phyloP scores from a whole-genome alignment of 768 basidiomycete genomes.

The Chalciporus pseudorubinellus region DNA sequence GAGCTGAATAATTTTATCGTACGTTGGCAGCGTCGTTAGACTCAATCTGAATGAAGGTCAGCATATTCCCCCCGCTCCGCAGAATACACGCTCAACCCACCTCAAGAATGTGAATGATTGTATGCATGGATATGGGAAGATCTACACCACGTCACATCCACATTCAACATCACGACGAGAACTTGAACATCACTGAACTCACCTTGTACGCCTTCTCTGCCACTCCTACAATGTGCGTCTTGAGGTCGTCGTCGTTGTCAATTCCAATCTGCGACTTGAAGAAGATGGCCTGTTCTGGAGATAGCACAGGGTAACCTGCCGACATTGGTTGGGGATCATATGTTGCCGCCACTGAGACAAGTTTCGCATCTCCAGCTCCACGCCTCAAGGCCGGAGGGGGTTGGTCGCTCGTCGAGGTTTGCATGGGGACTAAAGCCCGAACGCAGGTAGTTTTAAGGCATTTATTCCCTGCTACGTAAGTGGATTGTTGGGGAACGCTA shows the following conservation, averaged over 20 bases:
- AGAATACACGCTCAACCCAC: conserved; percentile 3
- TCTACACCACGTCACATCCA: conserved; percentile 9
- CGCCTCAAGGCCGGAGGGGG: too few species aligned
- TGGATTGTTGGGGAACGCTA: too few species aligned
- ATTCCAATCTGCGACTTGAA: conserved; percentile 32
- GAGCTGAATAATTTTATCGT: conserved; percentile 32
- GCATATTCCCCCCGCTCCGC: neutral
- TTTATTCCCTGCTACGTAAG: too few species aligned
- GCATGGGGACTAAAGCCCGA: too few species aligned
- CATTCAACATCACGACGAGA: neutral
- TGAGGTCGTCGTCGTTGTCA: conserved; percentile 23
- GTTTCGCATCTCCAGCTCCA: too few species aligned
- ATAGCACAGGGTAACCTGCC: too few species aligned
- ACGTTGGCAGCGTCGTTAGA: conserved; percentile 17
- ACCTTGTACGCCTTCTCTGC: conserved; percentile 33
- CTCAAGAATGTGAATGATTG: conserved; percentile 22
- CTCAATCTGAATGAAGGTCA: conserved; percentile 6
- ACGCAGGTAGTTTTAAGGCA: too few species aligned
- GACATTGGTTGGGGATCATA: too few species aligned
- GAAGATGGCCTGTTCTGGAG: conserved; percentile 23
- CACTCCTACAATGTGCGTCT: conserved; percentile 30
- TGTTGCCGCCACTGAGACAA: too few species aligned
- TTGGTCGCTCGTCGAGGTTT: too few species aligned
- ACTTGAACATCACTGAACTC: neutral
- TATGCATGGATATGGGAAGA: conserved; percentile 31